Conservation (phyloP, 495 filamentous ascomycete genomes). For the Terfezia claveryi region DNA sequence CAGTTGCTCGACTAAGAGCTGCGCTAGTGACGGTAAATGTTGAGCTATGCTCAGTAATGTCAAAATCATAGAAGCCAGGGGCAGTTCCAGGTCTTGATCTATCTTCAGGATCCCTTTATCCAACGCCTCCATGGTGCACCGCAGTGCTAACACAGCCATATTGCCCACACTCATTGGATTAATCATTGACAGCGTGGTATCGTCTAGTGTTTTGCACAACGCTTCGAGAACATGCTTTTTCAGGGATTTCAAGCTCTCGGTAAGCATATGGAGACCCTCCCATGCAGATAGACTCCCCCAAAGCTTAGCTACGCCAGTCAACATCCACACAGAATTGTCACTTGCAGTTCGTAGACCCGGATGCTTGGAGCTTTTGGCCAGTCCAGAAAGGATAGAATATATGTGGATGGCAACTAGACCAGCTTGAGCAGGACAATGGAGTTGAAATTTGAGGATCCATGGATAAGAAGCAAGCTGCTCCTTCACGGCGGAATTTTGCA, state of each 20-base stretch:
- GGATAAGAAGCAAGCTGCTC: slow-evolving; percentile 1
- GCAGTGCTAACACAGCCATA: slow-evolving; percentile 11
- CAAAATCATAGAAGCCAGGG: slow-evolving; percentile 11
- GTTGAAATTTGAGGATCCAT: slow-evolving; percentile 10
- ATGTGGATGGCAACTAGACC: slow-evolving; percentile 13
- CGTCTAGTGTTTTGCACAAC: slow-evolving; percentile 5
- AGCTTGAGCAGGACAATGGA: slow-evolving; percentile 10
- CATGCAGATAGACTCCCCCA: slow-evolving; percentile 12
- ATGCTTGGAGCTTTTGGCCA: slow-evolving; percentile 2
- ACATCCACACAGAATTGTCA: slow-evolving; percentile 9
- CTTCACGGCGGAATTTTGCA: slow-evolving; percentile 8
- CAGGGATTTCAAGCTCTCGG: slow-evolving; percentile 5
- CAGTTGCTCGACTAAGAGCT: slow-evolving; percentile 8
- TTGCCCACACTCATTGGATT: slow-evolving; percentile 6
- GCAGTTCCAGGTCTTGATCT: slow-evolving; percentile 2
- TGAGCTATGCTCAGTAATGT: slow-evolving; percentile 6
- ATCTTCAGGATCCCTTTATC: slow-evolving; percentile 2
- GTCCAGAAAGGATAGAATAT: slow-evolving; percentile 10
- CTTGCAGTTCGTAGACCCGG: slow-evolving; percentile 6
- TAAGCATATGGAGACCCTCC: slow-evolving; percentile 13
- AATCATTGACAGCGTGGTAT: slow-evolving; percentile 4
- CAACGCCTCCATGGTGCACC: slow-evolving; percentile 9
- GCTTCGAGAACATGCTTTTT: slow-evolving; percentile 9
- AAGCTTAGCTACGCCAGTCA: slow-evolving; percentile 12
- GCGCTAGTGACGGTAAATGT: slow-evolving; percentile 1